A percentile compares a stretch with the other conserved stretches of the same genome.
These are phyloP conservation scores for Trypanosoma conorhini DNA, from an alignment of 208 protist genomes.

Conservation along the genomic window DNA sequence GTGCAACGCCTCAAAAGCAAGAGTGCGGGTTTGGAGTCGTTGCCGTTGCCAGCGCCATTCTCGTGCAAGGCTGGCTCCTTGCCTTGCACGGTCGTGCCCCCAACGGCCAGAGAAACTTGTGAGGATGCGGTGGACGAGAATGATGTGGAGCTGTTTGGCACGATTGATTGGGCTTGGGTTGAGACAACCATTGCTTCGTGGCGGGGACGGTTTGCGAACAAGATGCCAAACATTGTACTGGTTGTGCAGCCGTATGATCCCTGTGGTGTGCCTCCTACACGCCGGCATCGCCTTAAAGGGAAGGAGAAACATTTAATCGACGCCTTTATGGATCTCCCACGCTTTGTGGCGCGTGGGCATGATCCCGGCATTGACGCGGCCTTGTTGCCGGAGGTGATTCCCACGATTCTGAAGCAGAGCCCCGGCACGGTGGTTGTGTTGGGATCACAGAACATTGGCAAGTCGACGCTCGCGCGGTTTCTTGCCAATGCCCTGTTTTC, in stretches of 20 bases:
- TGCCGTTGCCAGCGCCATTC: constrained; percentile 2
- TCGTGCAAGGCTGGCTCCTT: not conserved
- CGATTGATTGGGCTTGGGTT: constrained; percentile 86
- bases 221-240: constrained; percentile 46
- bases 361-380: constrained; percentile 46
- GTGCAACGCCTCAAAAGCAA: constrained; percentile 38
- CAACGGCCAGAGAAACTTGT: constrained; percentile 14
- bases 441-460: constrained; percentile 77
- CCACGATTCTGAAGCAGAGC: constrained; percentile 34
- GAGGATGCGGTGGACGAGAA: constrained; percentile 25
- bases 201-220: constrained; percentile 40
- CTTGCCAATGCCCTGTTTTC: constrained; percentile 77
- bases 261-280: constrained; percentile 15
- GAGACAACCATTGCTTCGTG: constrained; percentile 49
- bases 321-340: constrained; percentile 68
- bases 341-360: constrained; percentile 55
- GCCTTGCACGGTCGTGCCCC: not conserved
- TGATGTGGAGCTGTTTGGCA: constrained; percentile 74
- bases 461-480: constrained; percentile 83
- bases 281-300: constrained; percentile 23
- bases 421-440: constrained; percentile 65
- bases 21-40: constrained; percentile 20
- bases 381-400: constrained; percentile 60
- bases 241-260: constrained; percentile 59
- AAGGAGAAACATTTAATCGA: constrained; percentile 7